A percentile compares a stretch with the other conserved stretches of the same genome.
Evolutionary conservation across 1,139 yeast genomes (phyloP).

Genomic region (Debaryomyces sp.): DNA sequence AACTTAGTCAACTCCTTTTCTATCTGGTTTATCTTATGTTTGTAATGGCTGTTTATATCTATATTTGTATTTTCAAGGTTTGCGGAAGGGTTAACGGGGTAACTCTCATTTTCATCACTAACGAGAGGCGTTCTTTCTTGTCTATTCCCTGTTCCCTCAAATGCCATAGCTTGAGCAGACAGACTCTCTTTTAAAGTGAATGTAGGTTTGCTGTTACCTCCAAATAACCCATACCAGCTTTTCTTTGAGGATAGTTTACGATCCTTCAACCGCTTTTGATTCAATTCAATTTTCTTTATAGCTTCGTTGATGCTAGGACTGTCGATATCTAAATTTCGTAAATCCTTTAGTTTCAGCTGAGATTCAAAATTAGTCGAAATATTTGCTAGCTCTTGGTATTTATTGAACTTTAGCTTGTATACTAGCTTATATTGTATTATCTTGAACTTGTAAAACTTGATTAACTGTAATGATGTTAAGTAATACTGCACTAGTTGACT

Average conservation of each 20-base stretch:
- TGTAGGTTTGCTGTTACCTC: slow-evolving; percentile 28
- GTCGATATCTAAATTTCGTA: slow-evolving; percentile 35
- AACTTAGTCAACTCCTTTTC: slow-evolving; percentile 47
- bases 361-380: slow-evolving; percentile 20
- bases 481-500: slow-evolving; percentile 46
- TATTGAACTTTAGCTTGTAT: slow-evolving; percentile 43
- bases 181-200: not conserved
- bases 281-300: slow-evolving; percentile 31
- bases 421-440: slow-evolving; percentile 46
- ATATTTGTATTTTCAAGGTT: not conserved
- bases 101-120: not conserved
- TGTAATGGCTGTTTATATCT: slow-evolving; percentile 19
- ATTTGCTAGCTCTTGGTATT: slow-evolving; percentile 41
- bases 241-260: slow-evolving; percentile 25
- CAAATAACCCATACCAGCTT: slow-evolving; percentile 52
- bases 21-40: slow-evolving; percentile 35
- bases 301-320: slow-evolving; percentile 47
- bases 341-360: slow-evolving; percentile 24
- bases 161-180: not conserved
- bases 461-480: slow-evolving; percentile 38
- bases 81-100: not conserved
- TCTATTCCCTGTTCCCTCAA: not conserved
- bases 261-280: slow-evolving; percentile 23
- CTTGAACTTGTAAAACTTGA: slow-evolving; percentile 50
- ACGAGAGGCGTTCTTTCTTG: not conserved